Percentiles rank a stretch among this genome's conserved stretches.
Conservation (phyloP, 2,329 filamentous ascomycete genomes). For the Clonostachys chloroleuca region DNA sequence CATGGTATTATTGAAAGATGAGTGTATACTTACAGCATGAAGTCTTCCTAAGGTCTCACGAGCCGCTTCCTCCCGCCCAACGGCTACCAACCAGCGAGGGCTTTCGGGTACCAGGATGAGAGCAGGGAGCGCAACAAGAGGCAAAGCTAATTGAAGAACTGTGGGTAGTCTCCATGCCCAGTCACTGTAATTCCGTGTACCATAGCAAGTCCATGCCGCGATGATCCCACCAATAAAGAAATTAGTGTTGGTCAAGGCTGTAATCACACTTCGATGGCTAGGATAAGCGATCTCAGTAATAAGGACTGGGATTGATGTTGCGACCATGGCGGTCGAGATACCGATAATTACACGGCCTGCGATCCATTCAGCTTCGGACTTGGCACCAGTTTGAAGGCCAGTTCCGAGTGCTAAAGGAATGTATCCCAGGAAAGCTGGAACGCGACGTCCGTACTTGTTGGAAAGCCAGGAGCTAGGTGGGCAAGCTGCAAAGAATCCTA, state of each 20-base stretch:
- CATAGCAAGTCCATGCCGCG: slow-evolving; percentile 18
- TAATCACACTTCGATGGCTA: slow-evolving; percentile 23
- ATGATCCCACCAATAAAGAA: slow-evolving; percentile 34
- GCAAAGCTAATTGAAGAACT: slow-evolving; percentile 12
- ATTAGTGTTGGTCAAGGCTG: slow-evolving; percentile 44
- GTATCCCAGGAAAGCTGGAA: slow-evolving; percentile 25
- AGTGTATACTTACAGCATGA: too few species aligned
- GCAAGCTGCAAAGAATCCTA: slow-evolving; percentile 6
- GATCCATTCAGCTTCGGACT: slow-evolving; percentile 16
- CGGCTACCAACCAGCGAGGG: slow-evolving; percentile 20
- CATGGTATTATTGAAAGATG: too few species aligned
- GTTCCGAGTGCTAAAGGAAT: slow-evolving; percentile 15
- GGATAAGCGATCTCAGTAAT: slow-evolving; percentile 24
- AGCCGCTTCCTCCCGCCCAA: slow-evolving; percentile 28
- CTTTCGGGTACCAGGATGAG: slow-evolving; percentile 9
- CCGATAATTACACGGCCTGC: slow-evolving; percentile 19
- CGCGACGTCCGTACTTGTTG: slow-evolving; percentile 32
- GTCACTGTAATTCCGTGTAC: slow-evolving; percentile 11
- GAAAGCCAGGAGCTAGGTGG: slow-evolving; percentile 27
- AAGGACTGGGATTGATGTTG: slow-evolving; percentile 18
- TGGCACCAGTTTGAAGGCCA: slow-evolving; percentile 16
- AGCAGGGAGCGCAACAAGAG: slow-evolving; percentile 5
- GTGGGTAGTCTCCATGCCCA: slow-evolving; percentile 18
- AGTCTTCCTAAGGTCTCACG: slow-evolving; percentile 26
- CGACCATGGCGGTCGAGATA: slow-evolving; percentile 15